Evolutionary conservation across 805 yeast genomes (phyloP), one percentile per base, ranked within the genome.

Genomic region (Trichomonascus vanleenenianus): DNA sequence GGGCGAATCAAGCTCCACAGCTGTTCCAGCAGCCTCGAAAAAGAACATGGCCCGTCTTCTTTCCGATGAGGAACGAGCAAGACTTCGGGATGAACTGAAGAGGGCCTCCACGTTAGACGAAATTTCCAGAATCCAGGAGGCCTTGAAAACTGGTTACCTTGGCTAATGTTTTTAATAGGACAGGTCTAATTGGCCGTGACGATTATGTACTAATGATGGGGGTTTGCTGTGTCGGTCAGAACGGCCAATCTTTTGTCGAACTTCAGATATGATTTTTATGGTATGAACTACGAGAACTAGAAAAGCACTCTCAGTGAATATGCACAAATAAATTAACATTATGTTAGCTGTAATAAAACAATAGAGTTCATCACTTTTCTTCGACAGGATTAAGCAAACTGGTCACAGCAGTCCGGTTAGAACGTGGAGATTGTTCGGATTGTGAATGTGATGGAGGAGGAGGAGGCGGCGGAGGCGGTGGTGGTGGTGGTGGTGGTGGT

Each of bases 71-170:
- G 87, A 81, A 33, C 73, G 70, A 46, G 61, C 62, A 11, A 63
- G 65, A 39, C 62, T 89, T 41, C 70, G 79, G 50, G 58, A 67
- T 36, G 73, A 77, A 50, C 66, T 89, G 46, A 70, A 72, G 43
- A 67, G 64, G 30, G 95, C 96, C 1, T 72, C 78, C 3, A 78
- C 80, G 43, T 59, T 89, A 47, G 84, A 75, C 4, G 96, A 89
- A 51, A 84, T 88, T 5, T 84, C 81, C 47, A 66, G 76, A 42
- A 74, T 88, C 19, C 94, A 86, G 59, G 66, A 63, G 22, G 68
- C 76, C 16, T 64, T 83, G 39, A 62, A 63, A 45, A 64, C 59
- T 30, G 79, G 71, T 2, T 63, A 63, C 45, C 27, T 61, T 30
- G 60, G 46, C 38, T 32, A 3, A 3, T 39, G 27, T 37, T 9